A percentile compares a stretch with the other conserved stretches of the same genome.
Conservation (phyloP, 768 basidiomycete genomes). For the Dentipellis fragilis region DNA sequence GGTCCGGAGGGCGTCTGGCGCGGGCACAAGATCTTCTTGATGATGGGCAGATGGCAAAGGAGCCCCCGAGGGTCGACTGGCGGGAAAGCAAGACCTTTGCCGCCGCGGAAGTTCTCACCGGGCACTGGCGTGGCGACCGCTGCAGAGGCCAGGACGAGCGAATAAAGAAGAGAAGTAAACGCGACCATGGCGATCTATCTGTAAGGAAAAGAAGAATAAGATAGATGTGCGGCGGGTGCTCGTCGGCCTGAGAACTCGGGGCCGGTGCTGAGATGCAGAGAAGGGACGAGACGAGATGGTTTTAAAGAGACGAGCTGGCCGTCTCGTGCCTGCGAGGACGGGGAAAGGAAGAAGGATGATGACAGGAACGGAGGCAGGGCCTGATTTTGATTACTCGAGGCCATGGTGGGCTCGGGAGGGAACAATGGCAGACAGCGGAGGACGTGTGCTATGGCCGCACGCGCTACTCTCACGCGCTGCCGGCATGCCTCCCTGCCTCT, state of each 20-base stretch:
- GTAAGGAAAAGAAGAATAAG: slow-evolving; percentile 2
- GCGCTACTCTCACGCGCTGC: neutral
- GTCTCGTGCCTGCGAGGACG: neutral
- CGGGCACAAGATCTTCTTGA: slow-evolving; percentile 34
- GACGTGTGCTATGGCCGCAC: neutral
- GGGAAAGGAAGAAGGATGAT: neutral
- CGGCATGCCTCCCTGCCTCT: neutral
- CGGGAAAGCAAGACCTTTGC: slow-evolving; percentile 2
- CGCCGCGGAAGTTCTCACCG: neutral
- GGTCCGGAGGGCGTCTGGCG: slow-evolving; percentile 18
- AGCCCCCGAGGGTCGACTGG: slow-evolving; percentile 15
- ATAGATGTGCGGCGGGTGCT: slow-evolving; percentile 1
- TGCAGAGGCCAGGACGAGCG: slow-evolving; percentile 21
- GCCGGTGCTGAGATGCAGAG: neutral
- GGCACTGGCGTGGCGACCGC: slow-evolving; percentile 23
- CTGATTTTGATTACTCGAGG: neutral
- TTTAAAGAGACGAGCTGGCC: neutral
- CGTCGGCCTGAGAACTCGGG: neutral
- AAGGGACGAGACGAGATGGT: neutral
- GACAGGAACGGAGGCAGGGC: no score
- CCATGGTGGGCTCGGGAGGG: neutral
- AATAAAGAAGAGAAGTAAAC: slow-evolving; percentile 24
- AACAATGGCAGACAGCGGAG: slow-evolving; percentile 18
- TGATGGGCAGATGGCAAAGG: slow-evolving; percentile 37
- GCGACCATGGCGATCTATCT: slow-evolving; percentile 23